These are phyloP conservation scores for Otatea glauca DNA, from an alignment of 176 grass and related monocot genomes.

Conservation along the genomic window DNA sequence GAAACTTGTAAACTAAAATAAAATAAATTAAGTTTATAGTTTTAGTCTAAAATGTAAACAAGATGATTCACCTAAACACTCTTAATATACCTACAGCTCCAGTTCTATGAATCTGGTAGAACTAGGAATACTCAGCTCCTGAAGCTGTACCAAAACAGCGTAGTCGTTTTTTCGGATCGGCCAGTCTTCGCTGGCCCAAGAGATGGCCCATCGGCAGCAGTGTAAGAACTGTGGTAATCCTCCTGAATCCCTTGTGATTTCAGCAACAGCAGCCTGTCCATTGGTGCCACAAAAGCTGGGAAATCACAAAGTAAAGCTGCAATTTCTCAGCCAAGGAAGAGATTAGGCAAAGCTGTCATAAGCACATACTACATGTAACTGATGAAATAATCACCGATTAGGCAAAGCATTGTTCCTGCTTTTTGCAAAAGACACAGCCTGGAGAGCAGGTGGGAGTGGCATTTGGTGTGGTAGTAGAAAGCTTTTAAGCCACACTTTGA, in stretches of 20 bases:
- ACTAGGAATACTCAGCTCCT: no score
- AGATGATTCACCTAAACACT: no score
- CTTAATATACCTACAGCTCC: no score
- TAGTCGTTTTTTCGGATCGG: background rate
- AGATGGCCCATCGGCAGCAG: conserved; percentile 33
- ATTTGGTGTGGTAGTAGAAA: conserved; percentile 35
- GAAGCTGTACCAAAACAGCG: no score
- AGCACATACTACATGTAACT: background rate
- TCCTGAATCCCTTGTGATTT: conserved; percentile 33
- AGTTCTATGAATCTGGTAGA: no score
- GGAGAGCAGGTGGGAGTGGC: conserved; percentile 16
- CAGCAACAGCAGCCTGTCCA: conserved; percentile 33
- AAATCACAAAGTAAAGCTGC: conserved; percentile 42
- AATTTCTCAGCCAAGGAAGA: conserved; percentile 45
- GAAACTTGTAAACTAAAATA: no score
- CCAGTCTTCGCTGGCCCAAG: conserved; percentile 20
- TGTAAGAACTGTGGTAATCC: background rate
- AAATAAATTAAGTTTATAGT: no score
- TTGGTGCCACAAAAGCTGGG: conserved; percentile 45
- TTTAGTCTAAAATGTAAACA: no score
- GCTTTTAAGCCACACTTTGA: background rate
- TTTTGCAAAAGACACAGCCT: background rate
- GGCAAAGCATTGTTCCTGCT: conserved; percentile 30
- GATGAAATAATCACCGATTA: conserved; percentile 22
- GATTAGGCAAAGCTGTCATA: conserved; percentile 42